These are phyloP conservation scores for Tulasnella sp. DNA, from an alignment of 768 basidiomycete genomes.

Conservation along the genomic window DNA sequence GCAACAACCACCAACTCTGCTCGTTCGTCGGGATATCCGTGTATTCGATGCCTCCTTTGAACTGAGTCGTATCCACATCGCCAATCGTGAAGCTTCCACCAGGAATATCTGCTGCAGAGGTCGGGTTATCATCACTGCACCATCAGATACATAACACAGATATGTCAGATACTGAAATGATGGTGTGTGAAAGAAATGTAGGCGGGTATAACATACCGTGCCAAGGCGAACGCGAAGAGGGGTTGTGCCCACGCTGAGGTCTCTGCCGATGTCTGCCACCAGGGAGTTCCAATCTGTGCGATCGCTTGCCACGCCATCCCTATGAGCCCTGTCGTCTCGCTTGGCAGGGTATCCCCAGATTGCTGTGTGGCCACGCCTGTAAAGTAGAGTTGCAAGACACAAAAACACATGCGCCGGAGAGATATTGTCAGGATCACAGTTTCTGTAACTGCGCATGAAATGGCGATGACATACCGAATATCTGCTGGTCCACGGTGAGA, in stretches of 20 bases:
- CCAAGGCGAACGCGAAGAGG: conserved; percentile 14
- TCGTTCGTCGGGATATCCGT: conserved; percentile 10
- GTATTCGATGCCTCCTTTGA: conserved; percentile 15
- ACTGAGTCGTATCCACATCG: background rate
- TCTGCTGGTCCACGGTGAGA: conserved; percentile 14
- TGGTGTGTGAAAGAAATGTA: too few species aligned
- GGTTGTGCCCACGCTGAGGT: conserved; percentile 6
- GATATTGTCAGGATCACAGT: background rate
- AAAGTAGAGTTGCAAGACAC: background rate
- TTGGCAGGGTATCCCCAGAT: background rate
- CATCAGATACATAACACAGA: background rate
- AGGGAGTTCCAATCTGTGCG: conserved; percentile 11
- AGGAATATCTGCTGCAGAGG: background rate
- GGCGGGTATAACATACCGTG: background rate
- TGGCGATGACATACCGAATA: conserved; percentile 9
- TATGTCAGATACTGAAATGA: background rate
- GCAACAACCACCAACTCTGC: conserved; percentile 16
- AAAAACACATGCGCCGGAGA: background rate
- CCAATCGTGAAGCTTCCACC: conserved; percentile 10
- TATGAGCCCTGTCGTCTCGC: conserved; percentile 16
- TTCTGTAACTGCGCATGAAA: background rate
- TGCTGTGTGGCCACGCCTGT: background rate
- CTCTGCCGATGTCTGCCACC: conserved; percentile 3
- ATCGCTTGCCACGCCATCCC: conserved; percentile 19
- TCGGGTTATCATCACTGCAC: background rate